Evolutionary conservation across 1,284 basidiomycete species (phyloP), one percentile per base, ranked within the genome.

Genomic region (Ceratobasidium sp.): DNA sequence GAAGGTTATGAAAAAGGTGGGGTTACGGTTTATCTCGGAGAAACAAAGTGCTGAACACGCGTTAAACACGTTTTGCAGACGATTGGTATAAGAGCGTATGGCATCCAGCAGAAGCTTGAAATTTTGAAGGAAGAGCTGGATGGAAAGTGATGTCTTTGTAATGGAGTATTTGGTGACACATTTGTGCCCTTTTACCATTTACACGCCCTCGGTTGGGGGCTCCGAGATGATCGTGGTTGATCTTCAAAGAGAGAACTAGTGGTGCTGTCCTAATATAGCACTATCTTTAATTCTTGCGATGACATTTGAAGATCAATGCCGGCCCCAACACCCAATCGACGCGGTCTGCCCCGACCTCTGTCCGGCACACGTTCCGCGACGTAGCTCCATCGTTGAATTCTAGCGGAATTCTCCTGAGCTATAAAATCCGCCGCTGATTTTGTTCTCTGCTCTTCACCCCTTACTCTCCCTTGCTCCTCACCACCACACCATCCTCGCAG

Each of bases 1-100:
- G 39, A 84, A 88, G 73, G 85, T 91, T 4, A 85, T 94, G 56
- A 86, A 86, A 76, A 86, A 85, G 63, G 89, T 87, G 7, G 45
- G 79, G 42, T 47, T 60, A 31, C n/a, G 39, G 42, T 60, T 56
- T 61, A 51, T 39, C 42, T 56, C 69, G 69, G 69, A 74, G 49
- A 69, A 69, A 69, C 53, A 54, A 23, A 17, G 13, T 7, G 35
- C 15, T 60, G 56, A 74, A 51, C 58, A 39, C 42, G 64, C 64
- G 39, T 65, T 65, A n/a, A 65, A 26, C 64, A 49, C 45, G 26
- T 61, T 33, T 51, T 28, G 13, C 45, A 74, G 69, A 63, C 69
- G 56, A 58, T 74, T 63, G 58, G 69, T 35, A 74, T 74, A 74
- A 58, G 69, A 47, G 58, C 69, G 33, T 74, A 74, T 63, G 69